Evolutionary conservation across 2,329 filamentous ascomycete genomes (phyloP).

Genomic region (Penicillium sp.): DNA sequence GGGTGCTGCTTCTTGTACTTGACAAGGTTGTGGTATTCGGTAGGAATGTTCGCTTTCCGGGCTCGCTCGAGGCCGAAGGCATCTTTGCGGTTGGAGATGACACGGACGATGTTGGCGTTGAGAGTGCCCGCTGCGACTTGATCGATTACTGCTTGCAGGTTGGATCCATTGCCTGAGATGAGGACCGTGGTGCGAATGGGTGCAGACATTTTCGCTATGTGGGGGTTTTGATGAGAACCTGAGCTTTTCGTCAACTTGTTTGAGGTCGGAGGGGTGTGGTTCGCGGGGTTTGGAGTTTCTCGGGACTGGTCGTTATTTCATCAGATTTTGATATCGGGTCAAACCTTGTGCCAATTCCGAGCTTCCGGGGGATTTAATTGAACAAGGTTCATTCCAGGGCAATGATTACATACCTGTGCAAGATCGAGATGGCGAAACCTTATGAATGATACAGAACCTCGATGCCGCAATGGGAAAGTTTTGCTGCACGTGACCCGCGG

Average conservation of each 20-base stretch:
- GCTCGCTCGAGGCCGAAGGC: slow-evolving; percentile 67
- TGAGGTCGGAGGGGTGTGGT: not conserved
- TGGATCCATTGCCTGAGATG: slow-evolving; percentile 73
- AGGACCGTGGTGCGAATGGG: slow-evolving; percentile 63
- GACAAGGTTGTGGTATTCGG: slow-evolving; percentile 78
- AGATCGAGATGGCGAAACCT: not conserved
- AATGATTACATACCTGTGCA: slow-evolving; percentile 2
- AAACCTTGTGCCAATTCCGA: not conserved
- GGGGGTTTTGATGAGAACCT: not conserved
- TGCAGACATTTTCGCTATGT: slow-evolving; percentile 25
- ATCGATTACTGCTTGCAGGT: slow-evolving; percentile 76
- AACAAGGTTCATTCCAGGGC: not conserved
- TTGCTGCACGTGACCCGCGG: slow-evolving; percentile 13
- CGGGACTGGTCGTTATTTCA: not conserved
- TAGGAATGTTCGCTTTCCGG: slow-evolving; percentile 63
- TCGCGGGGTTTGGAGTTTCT: not conserved
- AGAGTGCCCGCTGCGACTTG: slow-evolving; percentile 52
- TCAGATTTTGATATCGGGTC: not conserved
- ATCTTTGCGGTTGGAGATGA: slow-evolving; percentile 65
- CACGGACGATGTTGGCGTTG: slow-evolving; percentile 58
- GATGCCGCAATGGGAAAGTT: slow-evolving; percentile 12
- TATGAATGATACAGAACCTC: not conserved
- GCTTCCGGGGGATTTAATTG: slow-evolving; percentile 4
- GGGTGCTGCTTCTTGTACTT: slow-evolving; percentile 70
- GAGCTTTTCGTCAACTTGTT: not conserved